Conservation (phyloP, 1,284 basidiomycete genomes). For the Lentinula novae-zelandiae region DNA sequence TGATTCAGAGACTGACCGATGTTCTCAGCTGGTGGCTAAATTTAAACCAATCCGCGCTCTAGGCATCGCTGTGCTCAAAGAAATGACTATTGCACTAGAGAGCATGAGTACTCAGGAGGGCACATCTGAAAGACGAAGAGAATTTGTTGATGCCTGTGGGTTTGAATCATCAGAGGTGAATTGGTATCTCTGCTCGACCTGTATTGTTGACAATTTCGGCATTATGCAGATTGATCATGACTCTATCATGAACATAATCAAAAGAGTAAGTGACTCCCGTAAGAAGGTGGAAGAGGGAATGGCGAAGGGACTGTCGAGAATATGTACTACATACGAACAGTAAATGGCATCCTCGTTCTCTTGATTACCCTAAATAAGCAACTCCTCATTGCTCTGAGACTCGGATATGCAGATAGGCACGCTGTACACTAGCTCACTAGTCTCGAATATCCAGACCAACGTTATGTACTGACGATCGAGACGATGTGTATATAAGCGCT, state of each 20-base stretch:
- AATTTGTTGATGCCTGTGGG: slow-evolving; percentile 50
- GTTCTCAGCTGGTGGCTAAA: slow-evolving; percentile 52
- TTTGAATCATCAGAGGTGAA: slow-evolving; percentile 41
- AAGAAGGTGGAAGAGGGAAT: slow-evolving; percentile 70
- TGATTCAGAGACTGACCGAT: slow-evolving; percentile 1
- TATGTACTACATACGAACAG: slow-evolving; percentile 41
- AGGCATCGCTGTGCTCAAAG: slow-evolving; percentile 47
- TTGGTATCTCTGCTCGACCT: neutral
- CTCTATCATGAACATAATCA: slow-evolving; percentile 56
- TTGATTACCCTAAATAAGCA: too few species aligned
- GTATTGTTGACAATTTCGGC: neutral
- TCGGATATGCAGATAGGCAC: too few species aligned
- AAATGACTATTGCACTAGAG: slow-evolving; percentile 50
- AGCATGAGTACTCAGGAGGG: slow-evolving; percentile 48
- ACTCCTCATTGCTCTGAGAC: too few species aligned
- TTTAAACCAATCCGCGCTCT: slow-evolving; percentile 60
- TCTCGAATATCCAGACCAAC: too few species aligned
- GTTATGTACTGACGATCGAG: too few species aligned
- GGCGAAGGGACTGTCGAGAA: slow-evolving; percentile 59
- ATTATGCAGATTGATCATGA: slow-evolving; percentile 59
- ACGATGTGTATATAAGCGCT: too few species aligned
- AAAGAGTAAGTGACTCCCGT: slow-evolving; percentile 62
- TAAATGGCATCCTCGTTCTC: neutral
- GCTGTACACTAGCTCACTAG: too few species aligned
- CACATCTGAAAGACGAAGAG: slow-evolving; percentile 47